Base-by-base conservation (phyloP, 2,329 filamentous ascomycete species). In the Sarocladium kiliense region DNA sequence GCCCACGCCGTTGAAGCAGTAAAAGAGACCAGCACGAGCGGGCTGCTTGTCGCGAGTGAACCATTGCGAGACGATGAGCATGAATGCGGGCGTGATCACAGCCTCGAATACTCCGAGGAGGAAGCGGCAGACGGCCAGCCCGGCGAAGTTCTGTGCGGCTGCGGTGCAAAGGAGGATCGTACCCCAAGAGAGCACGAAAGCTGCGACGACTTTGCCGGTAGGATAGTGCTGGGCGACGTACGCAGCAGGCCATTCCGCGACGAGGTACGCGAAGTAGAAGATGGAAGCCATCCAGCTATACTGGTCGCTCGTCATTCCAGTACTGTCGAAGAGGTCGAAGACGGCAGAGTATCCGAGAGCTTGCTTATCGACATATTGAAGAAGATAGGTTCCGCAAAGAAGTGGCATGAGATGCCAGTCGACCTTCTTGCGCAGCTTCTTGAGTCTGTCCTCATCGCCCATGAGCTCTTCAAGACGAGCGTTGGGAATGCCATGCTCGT, bases 301-400 rank as follows among this genome's bases (percentile, higher is more conserved):
- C 12, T 62, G 53, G 41, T 62, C 65, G 55, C 65, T 64, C 14
- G 57, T 58, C 54, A 69, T 61, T 64, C 66, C 62, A 60, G 55
- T 65, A 10, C 12, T 63, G 55, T 55, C 54, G 51, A 60, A 59
- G 3, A 64, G 55, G 41, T 61, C 62, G 58, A 80, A 80, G 1
- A 81, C 77, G 2, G 77, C 77, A 0, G 74, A 72, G 59, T 80
- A 80, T 1, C 71, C 72, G 14, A 79, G 65, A 2, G 77, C 74
- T 58, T 75, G 72, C 65, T 81, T 81, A 63, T 80, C 77, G 59
- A 79, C 77, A 57, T 77, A 79, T 58, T 81, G 77, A 16, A 80
- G 65, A 3, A 75, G 61, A 45, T 72, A 77, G 0, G 75, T 77
- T 1, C 71, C 70, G 36, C 69, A 70, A 3, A 81, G 70, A 12